Evolutionary conservation across 371 early-diverging fungal species (phyloP).

Genomic region (Lichtheimia hyalospora): DNA sequence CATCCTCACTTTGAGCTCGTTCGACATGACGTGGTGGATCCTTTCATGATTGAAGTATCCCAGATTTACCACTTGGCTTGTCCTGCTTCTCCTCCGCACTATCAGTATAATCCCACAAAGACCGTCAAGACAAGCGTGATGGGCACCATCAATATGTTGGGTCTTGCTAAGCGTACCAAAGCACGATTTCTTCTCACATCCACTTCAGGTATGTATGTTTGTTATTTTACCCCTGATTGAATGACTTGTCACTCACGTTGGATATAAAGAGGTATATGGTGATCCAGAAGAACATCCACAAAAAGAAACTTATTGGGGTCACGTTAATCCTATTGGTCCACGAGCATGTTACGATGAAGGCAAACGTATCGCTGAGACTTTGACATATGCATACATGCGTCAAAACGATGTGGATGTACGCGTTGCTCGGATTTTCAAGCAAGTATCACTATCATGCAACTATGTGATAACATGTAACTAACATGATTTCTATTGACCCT

Average conservation of each 20-base stretch:
- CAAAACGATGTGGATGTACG: constrained; percentile 84
- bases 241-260: not conserved
- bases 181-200: constrained; percentile 82
- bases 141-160: constrained; percentile 91
- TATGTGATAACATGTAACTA: not conserved
- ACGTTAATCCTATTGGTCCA: constrained; percentile 85
- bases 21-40: constrained; percentile 84
- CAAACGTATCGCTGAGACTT: constrained; percentile 86
- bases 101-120: constrained; percentile 87
- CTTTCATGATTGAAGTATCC: constrained; percentile 83
- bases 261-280: constrained; percentile 80
- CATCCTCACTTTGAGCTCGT: constrained; percentile 88
- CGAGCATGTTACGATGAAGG: constrained; percentile 93
- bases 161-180: constrained; percentile 82
- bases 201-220: constrained; percentile 66
- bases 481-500: not conserved
- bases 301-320: constrained; percentile 84
- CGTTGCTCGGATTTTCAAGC: constrained; percentile 85
- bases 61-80: constrained; percentile 88
- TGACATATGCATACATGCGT: constrained; percentile 80
- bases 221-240: not conserved
- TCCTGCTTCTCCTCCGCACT: constrained; percentile 90
- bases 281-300: constrained; percentile 91
- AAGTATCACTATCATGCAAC: constrained; percentile 16
- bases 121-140: constrained; percentile 86